Base-by-base conservation (phyloP, 2,329 filamentous ascomycete genomes). In the Coniochaeta sp. region DNA sequence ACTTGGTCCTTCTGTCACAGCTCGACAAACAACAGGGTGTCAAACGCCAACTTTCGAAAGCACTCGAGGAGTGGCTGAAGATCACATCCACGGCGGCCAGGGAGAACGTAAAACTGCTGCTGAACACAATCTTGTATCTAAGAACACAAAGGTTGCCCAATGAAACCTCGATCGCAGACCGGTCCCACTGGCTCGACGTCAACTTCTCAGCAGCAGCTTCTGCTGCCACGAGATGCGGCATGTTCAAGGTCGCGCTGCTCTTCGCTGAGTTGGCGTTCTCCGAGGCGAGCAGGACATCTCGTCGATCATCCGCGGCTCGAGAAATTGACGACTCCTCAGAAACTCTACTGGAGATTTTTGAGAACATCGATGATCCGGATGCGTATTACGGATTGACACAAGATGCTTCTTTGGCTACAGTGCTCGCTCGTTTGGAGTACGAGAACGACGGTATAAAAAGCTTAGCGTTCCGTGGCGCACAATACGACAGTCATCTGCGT, bases 341-440 rank as follows among this genome's bases (percentile, higher is more conserved):
- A 33, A 79, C 96, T 1, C 78, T 98, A 14, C 80, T 96, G 52
- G 79, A 83, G 0, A 93, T 99, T 2, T 99, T 95, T 71, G 89
- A 91, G 69, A 93, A 91, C 62, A 89, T 99, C 55, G 93, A 97
- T 69, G 96, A 99, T 68, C 93, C 93, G 1, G 95, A 99, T 72
- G 89, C 92, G 0, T 99, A 96, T 72, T 99, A 99, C 70, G 96
- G 95, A 4, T 81, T 97, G 8, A 85, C 90, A 47, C 89, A 96
- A 72, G 84, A 85, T 44, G 84, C 91, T 7, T 92, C 87, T 61
- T 76, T 99, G 17, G 79, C 83, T 17, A 91, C 89, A 12, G 89
- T 98, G 1, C 79, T 98, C 61, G 84, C 89, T 58, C 87, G 90
- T 11, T 81, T 98, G 5, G 91, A 96, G 65, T 93, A 97, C 69